Conservation (phyloP, 345 rosid genomes). For the Salix brachista region DNA sequence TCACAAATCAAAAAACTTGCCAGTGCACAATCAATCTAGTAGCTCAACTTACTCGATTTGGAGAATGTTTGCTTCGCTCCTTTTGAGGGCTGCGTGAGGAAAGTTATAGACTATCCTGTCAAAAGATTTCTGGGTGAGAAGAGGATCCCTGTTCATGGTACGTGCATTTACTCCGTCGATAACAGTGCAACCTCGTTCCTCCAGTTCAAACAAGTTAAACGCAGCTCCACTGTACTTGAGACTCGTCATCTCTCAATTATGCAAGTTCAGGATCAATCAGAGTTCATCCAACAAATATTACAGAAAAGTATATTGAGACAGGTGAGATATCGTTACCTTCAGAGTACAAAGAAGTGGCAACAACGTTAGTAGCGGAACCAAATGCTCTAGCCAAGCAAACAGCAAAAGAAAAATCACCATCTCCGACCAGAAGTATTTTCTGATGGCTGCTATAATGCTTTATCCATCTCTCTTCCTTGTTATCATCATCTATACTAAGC, state of each 20-base stretch:
- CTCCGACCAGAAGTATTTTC: conserved; percentile 46
- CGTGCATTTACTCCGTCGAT: conserved; percentile 26
- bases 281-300: too few relatives aligned
- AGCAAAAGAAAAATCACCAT: conserved; percentile 58
- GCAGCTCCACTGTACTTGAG: background rate
- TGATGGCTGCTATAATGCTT: conserved; percentile 36
- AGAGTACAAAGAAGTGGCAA: conserved; percentile 46
- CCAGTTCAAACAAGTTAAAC: conserved; percentile 18
- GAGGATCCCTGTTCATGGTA: conserved; percentile 18
- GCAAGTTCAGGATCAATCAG: too few relatives aligned
- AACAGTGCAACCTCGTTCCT: conserved; percentile 29
- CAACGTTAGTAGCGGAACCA: conserved; percentile 43
- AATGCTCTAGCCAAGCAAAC: conserved; percentile 45
- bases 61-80: conserved; percentile 10
- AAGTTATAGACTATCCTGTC: conserved; percentile 39
- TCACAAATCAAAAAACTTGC: too few relatives aligned
- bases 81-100: too few relatives aligned
- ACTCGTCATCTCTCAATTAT: too few relatives aligned
- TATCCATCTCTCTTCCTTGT: conserved; percentile 26
- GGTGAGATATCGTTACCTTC: conserved; percentile 4
- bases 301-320: too few relatives aligned
- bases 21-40: too few relatives aligned
- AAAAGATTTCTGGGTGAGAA: background rate
- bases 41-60: conserved; percentile 17
- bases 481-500: background rate